These are phyloP conservation scores for Oryza glaberrima DNA, from an alignment of 176 grass and related monocot genomes.

Conservation along the genomic window DNA sequence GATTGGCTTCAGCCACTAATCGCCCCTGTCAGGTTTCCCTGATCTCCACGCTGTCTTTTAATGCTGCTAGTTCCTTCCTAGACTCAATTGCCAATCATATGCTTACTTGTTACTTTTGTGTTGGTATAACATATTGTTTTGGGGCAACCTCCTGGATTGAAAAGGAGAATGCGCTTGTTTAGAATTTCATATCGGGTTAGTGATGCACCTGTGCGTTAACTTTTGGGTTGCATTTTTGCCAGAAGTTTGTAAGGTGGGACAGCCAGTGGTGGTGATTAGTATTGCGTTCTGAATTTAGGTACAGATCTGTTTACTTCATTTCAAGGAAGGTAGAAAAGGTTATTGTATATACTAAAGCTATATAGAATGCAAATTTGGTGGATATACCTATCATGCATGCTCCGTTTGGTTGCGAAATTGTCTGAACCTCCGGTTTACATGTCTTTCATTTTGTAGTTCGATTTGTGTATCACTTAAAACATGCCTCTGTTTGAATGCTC, in stretches of 20 bases:
- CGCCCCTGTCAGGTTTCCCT: too few species aligned
- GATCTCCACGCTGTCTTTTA: not conserved
- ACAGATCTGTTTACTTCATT: not conserved
- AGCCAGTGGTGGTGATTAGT: not conserved
- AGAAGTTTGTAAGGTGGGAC: not conserved
- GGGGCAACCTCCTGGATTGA: not conserved
- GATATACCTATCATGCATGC: not conserved
- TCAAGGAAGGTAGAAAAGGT: not conserved
- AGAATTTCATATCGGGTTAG: not conserved
- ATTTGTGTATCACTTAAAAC: not conserved
- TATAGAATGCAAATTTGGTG: not conserved
- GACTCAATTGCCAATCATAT: not conserved
- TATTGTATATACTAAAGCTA: not conserved
- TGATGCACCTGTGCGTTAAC: not conserved
- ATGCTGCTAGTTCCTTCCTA: not conserved
- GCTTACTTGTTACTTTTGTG: not conserved
- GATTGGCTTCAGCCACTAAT: slow-evolving; percentile 77
- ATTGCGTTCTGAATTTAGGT: not conserved
- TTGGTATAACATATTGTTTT: too few species aligned
- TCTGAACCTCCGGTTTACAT: not conserved
- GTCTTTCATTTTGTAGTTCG: not conserved
- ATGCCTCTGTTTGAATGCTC: not conserved
- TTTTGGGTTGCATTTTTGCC: not conserved
- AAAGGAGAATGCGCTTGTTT: not conserved
- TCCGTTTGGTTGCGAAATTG: not conserved